Evolutionary conservation across 257 asterid species (phyloP), one percentile per base, ranked within the genome.

Genomic region (Lavandula angustifolia): DNA sequence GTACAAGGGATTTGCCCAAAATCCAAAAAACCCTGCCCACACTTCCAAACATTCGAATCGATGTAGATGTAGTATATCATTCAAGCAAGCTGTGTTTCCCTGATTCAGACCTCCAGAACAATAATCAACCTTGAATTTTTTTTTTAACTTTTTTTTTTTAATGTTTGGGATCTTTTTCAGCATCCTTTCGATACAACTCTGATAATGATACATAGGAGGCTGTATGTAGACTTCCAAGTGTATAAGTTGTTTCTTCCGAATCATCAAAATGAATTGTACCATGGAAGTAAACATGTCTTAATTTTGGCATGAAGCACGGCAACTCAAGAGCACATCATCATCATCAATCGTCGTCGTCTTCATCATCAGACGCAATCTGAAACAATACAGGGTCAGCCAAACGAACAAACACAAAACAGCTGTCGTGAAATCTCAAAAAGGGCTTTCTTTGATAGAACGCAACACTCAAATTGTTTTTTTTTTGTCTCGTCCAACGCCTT

Each of bases 141-240:
- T n/a, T n/a, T n/a, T n/a, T n/a, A n/a, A n/a, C n/a, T n/a, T n/a
- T n/a, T n/a, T n/a, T n/a, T n/a, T n/a, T n/a, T 38, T 68, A 0
- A 6, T 11, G 11, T 44, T 70, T 12, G 59, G 75, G 38, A 62
- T 44, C 44, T 11, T 56, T 46, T 18, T 37, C 10, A 56, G 6
- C 12, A 47, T 7, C 49, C 7, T 4, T 4, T 41, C 0, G 0
- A 16, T 31, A 9, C 53, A 41, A 6, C 0, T 8, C 3, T 13
- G 3, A 8, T 8, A 0, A 0, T 32, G 3, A 3, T 13, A 13
- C 6, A 8, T 0, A 12, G 0, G 37, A 47, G 44, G 44, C 54
- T 29, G 67, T 62, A 31, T 47, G 68, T 14, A 62, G 56, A 6
- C 16, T 62, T 47, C 4, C 60, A n/a, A 66, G 54, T 9, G 54